These are phyloP conservation scores for Nakaseomyces nivariensis DNA, from an alignment of 1,139 yeast species.

Conservation along the genomic window DNA sequence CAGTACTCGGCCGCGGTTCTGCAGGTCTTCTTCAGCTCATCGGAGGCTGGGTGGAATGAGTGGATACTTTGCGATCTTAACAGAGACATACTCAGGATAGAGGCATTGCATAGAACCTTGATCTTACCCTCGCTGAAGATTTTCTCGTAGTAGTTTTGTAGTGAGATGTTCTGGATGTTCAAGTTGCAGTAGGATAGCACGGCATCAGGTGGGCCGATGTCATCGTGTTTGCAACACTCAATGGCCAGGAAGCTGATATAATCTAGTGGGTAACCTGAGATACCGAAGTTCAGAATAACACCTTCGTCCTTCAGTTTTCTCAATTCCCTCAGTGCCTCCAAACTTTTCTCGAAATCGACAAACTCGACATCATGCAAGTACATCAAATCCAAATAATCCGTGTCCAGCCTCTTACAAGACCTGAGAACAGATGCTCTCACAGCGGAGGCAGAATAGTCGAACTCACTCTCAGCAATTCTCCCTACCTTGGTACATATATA, in stretches of 20 bases:
- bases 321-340: constrained; percentile 56
- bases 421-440: constrained; percentile 56
- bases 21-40: constrained; percentile 48
- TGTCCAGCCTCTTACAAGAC: constrained; percentile 54
- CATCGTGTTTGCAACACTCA: constrained; percentile 31
- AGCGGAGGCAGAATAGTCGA: constrained; percentile 58
- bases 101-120: constrained; percentile 58
- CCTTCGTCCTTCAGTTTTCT: constrained; percentile 55
- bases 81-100: constrained; percentile 82
- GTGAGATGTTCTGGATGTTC: constrained; percentile 65
- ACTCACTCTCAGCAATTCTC: constrained; percentile 52
- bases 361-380: constrained; percentile 89
- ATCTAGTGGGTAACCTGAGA: constrained; percentile 81
- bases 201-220: constrained; percentile 50
- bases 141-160: constrained; percentile 40
- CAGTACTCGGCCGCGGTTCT: constrained; percentile 39
- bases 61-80: constrained; percentile 60
- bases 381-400: constrained; percentile 65
- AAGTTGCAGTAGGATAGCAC: constrained; percentile 74
- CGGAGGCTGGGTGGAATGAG: constrained; percentile 71
- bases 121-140: constrained; percentile 49
- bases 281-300: constrained; percentile 53
- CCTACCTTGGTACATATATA: constrained; percentile 85
- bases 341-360: constrained; percentile 43
- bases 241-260: constrained; percentile 45